Evolutionary conservation across 805 yeast genomes (phyloP).

Genomic region (Kodamaea lidongshanica): DNA sequence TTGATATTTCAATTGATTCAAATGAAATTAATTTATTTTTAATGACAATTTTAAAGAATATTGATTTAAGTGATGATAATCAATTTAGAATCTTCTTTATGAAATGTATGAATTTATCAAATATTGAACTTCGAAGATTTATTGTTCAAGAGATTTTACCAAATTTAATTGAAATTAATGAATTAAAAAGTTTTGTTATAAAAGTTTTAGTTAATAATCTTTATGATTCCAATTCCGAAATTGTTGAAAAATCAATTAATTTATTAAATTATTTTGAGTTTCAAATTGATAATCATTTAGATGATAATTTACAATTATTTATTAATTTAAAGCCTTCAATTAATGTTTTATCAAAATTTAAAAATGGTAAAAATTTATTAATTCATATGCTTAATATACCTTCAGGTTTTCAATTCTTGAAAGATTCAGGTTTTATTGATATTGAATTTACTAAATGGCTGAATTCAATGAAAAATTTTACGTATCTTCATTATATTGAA

Average conservation of each 20-base stretch:
- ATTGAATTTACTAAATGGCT: constrained; percentile 67
- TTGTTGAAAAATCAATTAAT: constrained; percentile 17
- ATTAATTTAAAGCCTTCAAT: constrained; percentile 53
- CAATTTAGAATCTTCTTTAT: constrained; percentile 64
- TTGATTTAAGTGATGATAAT: constrained; percentile 55
- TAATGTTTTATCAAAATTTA: constrained; percentile 21
- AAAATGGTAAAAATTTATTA: constrained; percentile 41
- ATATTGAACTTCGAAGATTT: constrained; percentile 44
- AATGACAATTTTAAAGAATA: constrained; percentile 49
- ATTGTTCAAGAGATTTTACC: constrained; percentile 52
- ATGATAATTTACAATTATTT: constrained; percentile 45
- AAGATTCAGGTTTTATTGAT: constrained; percentile 53
- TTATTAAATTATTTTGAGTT: constrained; percentile 17
- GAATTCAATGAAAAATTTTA: constrained; percentile 32
- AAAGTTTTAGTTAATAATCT: constrained; percentile 57
- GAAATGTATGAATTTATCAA: constrained; percentile 56
- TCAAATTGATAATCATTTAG: constrained; percentile 20
- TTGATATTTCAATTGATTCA: constrained; percentile 36
- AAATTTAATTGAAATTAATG: constrained; percentile 28
- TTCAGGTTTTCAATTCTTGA: constrained; percentile 60
- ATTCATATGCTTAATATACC: constrained; percentile 60
- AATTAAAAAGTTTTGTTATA: constrained; percentile 43
- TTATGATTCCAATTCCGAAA: constrained; percentile 46
- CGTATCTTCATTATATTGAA: constrained; percentile 38
- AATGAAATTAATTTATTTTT: constrained; percentile 45